Conservation (phyloP, 1,284 basidiomycete species). For the Austroboletus novae-zelandiae region DNA sequence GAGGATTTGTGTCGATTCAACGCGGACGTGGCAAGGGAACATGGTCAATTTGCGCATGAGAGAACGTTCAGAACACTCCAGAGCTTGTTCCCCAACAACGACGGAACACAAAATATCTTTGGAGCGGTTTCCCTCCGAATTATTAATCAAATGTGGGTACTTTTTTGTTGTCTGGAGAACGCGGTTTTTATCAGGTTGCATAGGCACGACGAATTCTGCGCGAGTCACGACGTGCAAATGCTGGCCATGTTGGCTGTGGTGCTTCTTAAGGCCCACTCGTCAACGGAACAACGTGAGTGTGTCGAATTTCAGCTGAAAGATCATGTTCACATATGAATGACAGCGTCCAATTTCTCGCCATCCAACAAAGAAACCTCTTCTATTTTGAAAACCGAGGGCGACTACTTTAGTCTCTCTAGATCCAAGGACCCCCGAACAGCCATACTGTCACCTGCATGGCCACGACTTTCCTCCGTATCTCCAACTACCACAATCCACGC, state of each 20-base stretch:
- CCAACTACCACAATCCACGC: slow-evolving; percentile 34
- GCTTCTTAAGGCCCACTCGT: slow-evolving; percentile 48
- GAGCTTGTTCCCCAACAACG: slow-evolving; percentile 45
- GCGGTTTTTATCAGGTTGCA: slow-evolving; percentile 12
- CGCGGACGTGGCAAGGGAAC: slow-evolving; percentile 53
- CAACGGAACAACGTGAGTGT: slow-evolving; percentile 28
- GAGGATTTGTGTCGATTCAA: slow-evolving; percentile 58
- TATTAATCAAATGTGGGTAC: slow-evolving; percentile 45
- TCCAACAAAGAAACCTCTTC: slow-evolving; percentile 20
- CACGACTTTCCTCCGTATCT: slow-evolving; percentile 33
- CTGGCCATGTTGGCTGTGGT: slow-evolving; percentile 75
- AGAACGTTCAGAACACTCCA: slow-evolving; percentile 67
- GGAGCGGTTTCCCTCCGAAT: slow-evolving; percentile 35
- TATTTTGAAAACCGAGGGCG: slow-evolving; percentile 27
- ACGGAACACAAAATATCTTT: slow-evolving; percentile 16
- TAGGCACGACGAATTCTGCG: slow-evolving; percentile 66
- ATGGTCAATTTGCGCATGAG: slow-evolving; percentile 69
- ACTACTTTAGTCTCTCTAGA: slow-evolving; percentile 50
- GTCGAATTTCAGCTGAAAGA: background rate
- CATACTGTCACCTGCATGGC: slow-evolving; percentile 35
- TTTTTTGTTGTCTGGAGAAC: slow-evolving; percentile 1
- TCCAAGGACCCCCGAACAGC: slow-evolving; percentile 31
- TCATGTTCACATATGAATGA: background rate
- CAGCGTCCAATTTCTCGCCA: slow-evolving; percentile 11
- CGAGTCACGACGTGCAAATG: slow-evolving; percentile 75